Base-by-base conservation (phyloP, 2,329 filamentous ascomycete species). In the Rosellinia necatrix region DNA sequence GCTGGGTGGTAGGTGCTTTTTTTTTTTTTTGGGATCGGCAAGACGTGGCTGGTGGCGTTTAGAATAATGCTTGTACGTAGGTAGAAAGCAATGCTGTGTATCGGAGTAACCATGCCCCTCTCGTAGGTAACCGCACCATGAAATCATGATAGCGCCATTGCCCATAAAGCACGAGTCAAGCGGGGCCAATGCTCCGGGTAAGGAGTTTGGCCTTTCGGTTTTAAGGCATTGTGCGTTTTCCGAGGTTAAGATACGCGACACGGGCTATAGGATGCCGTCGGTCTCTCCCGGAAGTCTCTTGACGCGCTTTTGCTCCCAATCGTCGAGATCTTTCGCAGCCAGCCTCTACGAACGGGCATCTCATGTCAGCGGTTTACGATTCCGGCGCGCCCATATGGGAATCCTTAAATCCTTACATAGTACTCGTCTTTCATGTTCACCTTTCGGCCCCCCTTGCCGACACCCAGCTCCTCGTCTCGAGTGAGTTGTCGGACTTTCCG, bases 231-330 rank as follows among this genome's bases (percentile, higher is more conserved):
- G n/a, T 24, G 21, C 1, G 15, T 1, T 38, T 32, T 9, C 17
- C 42, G 48, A 49, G 37, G 35, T 7, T n/a, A 24, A 24, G 12
- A 30, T 12, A 32, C 6, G 24, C 24, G n/a, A 15, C n/a, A 8
- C 47, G n/a, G 13, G 15, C 80, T 73, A 88, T 64, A 96, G 72
- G 47, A 90, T 83, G 29, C 93, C 93, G 72, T 99, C 93, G 58
- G 85, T 89, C 74, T 99, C 96, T 64, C 94, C 94, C 17, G 90
- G 87, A 58, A 97, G 81, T 70, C 94, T 81, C 77, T 96, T 86
- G 9, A 97, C 92, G 49, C 96, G 86, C 75, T 94, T 96, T 76
- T 97, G 94, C 72, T 97, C 93, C 94, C 94, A 99, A 70, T 91
- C 84, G 68, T 99, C 93, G 59, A 97, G 76, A 70, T 97, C 94